Evolutionary conservation across 2,329 filamentous ascomycete species (phyloP).

Genomic region (Colletotrichum sp.): DNA sequence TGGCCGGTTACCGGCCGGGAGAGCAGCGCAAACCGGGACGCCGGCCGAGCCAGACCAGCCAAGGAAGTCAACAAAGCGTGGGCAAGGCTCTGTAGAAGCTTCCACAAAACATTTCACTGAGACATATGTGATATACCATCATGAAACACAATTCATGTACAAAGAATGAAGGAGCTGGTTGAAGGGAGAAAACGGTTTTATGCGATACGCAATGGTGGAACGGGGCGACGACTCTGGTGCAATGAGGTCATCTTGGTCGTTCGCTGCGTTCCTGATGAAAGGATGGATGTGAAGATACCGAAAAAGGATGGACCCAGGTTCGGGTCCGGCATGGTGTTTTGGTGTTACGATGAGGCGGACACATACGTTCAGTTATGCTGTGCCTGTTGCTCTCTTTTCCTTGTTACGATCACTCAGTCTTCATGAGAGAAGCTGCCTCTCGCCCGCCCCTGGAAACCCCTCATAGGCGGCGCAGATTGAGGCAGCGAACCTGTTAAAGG

Average conservation of each 20-base stretch:
- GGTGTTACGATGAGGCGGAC: not conserved
- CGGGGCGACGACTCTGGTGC: not conserved
- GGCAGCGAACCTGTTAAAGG: slow-evolving; percentile 3
- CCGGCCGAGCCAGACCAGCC: slow-evolving; percentile 14
- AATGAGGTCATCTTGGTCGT: not conserved
- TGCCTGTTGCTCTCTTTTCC: not conserved
- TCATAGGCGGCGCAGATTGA: not conserved
- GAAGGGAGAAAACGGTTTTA: not conserved
- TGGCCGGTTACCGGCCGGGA: slow-evolving; percentile 17
- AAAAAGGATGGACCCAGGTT: not conserved
- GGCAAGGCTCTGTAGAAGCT: slow-evolving; percentile 19
- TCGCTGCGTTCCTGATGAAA: not conserved
- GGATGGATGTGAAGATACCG: slow-evolving; percentile 7
- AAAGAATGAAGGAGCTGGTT: not conserved
- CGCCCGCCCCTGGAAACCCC: not conserved
- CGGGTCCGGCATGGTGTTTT: slow-evolving; percentile 8
- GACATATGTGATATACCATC: not conserved
- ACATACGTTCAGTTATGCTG: not conserved
- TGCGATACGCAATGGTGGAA: not conserved
- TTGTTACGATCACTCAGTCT: not conserved
- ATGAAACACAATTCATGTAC: slow-evolving; percentile 4
- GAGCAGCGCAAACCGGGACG: slow-evolving; percentile 12
- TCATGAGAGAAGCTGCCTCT: not conserved
- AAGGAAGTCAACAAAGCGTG: slow-evolving; percentile 18
- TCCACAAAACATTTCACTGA: not conserved